These are phyloP conservation scores for Halocafeteria seosinensis DNA, from an alignment of 108 stramenopile genomes.

Conservation along the genomic window DNA sequence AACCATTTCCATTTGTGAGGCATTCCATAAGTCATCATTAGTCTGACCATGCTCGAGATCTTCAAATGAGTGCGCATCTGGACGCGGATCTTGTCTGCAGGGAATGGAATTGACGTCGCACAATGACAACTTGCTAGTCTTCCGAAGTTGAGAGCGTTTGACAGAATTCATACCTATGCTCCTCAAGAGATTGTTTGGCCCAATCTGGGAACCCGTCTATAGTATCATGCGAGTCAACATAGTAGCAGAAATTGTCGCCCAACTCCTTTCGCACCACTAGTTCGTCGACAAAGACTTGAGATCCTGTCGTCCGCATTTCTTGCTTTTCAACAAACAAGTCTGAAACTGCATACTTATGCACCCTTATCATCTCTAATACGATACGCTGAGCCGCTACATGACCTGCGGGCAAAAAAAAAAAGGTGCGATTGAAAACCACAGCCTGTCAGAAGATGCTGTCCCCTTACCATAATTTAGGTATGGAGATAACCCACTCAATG, in stretches of 20 bases:
- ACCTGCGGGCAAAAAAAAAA: no score
- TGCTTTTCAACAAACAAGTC: background rate
- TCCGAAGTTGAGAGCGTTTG: no score
- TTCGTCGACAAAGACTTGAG: slow-evolving; percentile 76
- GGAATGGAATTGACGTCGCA: no score
- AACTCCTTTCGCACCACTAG: slow-evolving; percentile 76
- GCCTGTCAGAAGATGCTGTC: no score
- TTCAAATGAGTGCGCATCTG: slow-evolving; percentile 53
- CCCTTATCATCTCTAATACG: slow-evolving; percentile 38
- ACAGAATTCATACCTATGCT: slow-evolving; percentile 60
- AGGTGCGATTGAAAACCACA: no score
- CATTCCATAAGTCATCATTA: slow-evolving; percentile 97
- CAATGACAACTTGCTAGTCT: no score
- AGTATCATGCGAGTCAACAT: slow-evolving; percentile 64
- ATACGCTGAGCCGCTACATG: slow-evolving; percentile 69
- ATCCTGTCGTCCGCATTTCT: slow-evolving; percentile 39
- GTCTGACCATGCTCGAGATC: slow-evolving; percentile 64
- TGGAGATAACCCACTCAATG: slow-evolving; percentile 61
- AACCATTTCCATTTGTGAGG: slow-evolving; percentile 77
- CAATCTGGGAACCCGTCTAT: slow-evolving; percentile 57
- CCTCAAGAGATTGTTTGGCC: slow-evolving; percentile 68
- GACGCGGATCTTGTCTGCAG: no score
- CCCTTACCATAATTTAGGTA: slow-evolving; percentile 60
- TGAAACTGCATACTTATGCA: slow-evolving; percentile 24
- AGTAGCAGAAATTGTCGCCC: slow-evolving; percentile 88